Base-by-base conservation (phyloP, 345 rosid species). In the Arabis hirsuta region DNA sequence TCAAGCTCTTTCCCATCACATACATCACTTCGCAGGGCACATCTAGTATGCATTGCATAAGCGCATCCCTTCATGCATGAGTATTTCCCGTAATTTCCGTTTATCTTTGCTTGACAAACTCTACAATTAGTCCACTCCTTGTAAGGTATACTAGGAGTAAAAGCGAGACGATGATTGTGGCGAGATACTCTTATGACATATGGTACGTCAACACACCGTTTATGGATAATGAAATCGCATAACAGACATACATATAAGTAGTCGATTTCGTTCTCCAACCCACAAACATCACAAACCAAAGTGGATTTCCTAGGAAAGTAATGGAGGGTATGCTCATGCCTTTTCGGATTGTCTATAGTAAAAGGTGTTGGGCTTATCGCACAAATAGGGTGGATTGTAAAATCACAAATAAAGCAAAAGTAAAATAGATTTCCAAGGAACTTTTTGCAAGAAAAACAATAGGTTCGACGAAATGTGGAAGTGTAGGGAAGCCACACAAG, bases 251-350 rank as follows among this genome's bases (percentile, higher is more conserved):
- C 6, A 4, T 54, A 54, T 2, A 31, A 29, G 39, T 12, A 29
- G 4, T 13, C 16, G 3, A 2, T 11, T 2, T 1, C 2, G 2
- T 1, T 14, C 11, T 6, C 12, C 41, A 57, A 57, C 11, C 27
- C 68, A 31, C 68, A 63, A 9, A 63, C 12, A 66, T 66, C 50
- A 14, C 48, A 52, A 24, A 10, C 3, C 5, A 38, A n/a, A 66
- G n/a, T 0, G 2, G 60, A 39, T 9, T 3, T 22, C 6, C 16
- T 66, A 0, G 48, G 60, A 66, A 66, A 66, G 3, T 52, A 66
- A 6, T 39, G 14, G 2, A 66, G 71, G 11, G 60, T 39, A 52
- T 65, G 70, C 38, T 65, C 4, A 65, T 65, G 70, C 59, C 59
- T 51, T 24, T 38, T 51, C 0, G 0, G 38, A 51, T 38, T 20